phyloP scores from a whole-genome alignment of 306 rosid genomes.

The Astragalus membranaceus region DNA sequence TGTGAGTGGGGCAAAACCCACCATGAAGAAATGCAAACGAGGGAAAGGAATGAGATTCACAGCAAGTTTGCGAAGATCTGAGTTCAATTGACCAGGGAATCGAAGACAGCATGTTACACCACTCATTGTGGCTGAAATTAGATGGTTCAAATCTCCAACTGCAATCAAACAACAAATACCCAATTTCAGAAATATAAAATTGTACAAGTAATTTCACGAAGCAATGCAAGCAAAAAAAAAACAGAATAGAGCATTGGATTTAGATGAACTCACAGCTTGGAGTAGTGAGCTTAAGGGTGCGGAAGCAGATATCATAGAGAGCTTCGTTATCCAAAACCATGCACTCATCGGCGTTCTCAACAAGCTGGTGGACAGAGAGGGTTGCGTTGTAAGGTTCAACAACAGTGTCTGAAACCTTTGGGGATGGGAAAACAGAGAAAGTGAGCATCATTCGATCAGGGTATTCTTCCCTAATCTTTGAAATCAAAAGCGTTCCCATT shows the following conservation, averaged over 20 bases:
- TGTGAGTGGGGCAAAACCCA: constrained; percentile 56
- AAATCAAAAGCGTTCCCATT: constrained; percentile 58
- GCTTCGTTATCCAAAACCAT: constrained; percentile 69
- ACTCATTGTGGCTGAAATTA: constrained; percentile 55
- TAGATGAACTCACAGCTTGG: constrained; percentile 44
- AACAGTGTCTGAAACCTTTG: constrained; percentile 57
- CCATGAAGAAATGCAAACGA: constrained; percentile 57
- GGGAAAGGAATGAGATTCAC: constrained; percentile 63
- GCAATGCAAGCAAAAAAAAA: neutral
- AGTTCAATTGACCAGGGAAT: constrained; percentile 56
- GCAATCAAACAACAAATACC: neutral
- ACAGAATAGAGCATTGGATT: neutral
- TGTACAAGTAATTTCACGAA: neutral
- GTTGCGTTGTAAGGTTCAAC: constrained; percentile 65
- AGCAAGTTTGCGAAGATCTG: constrained; percentile 45
- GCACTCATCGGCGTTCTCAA: constrained; percentile 62
- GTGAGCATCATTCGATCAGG: constrained; percentile 67
- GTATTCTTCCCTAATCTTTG: constrained; percentile 61
- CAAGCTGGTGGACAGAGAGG: constrained; percentile 56
- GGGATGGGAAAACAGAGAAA: constrained; percentile 59
- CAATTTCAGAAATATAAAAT: neutral
- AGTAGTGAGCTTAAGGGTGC: constrained; percentile 56
- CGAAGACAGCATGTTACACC: constrained; percentile 56
- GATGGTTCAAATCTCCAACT: constrained; percentile 57
- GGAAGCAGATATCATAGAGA: constrained; percentile 53